Evolutionary conservation across 2,329 filamentous ascomycete genomes (phyloP).

Genomic region (Epicoccum sorghinum): DNA sequence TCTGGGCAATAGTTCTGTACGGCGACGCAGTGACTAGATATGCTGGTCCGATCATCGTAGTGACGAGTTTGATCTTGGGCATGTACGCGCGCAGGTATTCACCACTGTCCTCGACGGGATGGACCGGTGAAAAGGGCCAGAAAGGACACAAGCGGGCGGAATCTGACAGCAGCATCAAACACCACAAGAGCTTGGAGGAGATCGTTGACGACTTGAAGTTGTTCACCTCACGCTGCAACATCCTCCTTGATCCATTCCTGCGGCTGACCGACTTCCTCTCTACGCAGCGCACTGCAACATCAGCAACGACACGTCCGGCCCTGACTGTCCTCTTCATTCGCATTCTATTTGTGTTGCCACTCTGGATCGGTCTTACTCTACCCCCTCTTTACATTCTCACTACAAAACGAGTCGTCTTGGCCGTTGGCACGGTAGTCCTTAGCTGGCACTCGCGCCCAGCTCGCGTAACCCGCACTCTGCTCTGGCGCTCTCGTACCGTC

Average conservation of each 20-base stretch:
- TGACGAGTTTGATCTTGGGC: conserved; percentile 78
- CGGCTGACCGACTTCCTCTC: conserved; percentile 92
- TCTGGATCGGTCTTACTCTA: conserved; percentile 84
- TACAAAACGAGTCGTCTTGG: conserved; percentile 80
- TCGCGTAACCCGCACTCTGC: conserved; percentile 80
- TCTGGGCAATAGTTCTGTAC: conserved; percentile 87
- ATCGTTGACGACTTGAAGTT: conserved; percentile 93
- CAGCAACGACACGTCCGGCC: conserved; percentile 87
- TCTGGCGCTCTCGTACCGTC: conserved; percentile 85
- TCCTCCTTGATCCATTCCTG: conserved; percentile 86
- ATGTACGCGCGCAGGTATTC: conserved; percentile 94
- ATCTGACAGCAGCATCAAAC: conserved; percentile 69
- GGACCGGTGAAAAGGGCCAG: conserved; percentile 67
- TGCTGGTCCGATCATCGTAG: conserved; percentile 82
- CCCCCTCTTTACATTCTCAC: conserved; percentile 86
- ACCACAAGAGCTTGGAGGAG: conserved; percentile 95
- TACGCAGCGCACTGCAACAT: conserved; percentile 87
- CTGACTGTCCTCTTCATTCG: conserved; percentile 88
- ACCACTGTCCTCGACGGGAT: conserved; percentile 83
- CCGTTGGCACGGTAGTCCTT: conserved; percentile 81
- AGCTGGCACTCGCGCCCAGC: conserved; percentile 93
- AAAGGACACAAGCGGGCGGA: conserved; percentile 58
- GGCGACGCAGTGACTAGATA: conserved; percentile 81
- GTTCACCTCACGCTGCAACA: conserved; percentile 90
- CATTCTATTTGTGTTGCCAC: conserved; percentile 82